Evolutionary conservation across 2,329 filamentous ascomycete genomes (phyloP), one percentile per base, ranked within the genome.

Genomic region (Diplocarpon rosae): DNA sequence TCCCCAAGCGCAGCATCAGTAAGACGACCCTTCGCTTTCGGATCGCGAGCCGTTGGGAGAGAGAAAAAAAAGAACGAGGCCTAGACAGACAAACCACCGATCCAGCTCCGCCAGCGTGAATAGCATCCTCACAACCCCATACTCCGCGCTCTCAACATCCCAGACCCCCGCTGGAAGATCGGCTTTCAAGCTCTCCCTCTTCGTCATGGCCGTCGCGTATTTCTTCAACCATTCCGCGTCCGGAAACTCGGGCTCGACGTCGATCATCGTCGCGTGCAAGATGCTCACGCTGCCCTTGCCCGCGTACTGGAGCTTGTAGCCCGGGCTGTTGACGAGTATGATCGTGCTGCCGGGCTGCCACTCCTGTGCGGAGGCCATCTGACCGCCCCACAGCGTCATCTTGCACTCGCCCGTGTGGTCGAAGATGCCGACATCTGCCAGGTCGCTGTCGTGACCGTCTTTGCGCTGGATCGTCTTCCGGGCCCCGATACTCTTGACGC

Each of bases 401-500:
- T 65, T 62, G 4, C 69, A 69, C 47, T 69, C 68, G 1, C 67
- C 67, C 0, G 75, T 78, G 52, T 79, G 69, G 56, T 81, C 77
- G 52, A 76, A 76, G 9, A 80, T 60, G 4, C 65, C 62, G 3
- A 80, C 59, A 37, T 72, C 71, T 20, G 71, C 55, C 11, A 74
- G 62, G 27, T 72, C 65, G 1, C 65, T 62, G n/a, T 62, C 58
- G 3, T 55, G 63, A 33, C 66, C 50, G 35, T 45, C 39, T 35
- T 71, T 73, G 46, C 66, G 70, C 2, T 66, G 65, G 27, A 77
- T 65, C 62, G 53, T 69, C 59, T 71, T 75, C 40, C 65, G 67
- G 5, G 66, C 65, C 0, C 75, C 73, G 42, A 80, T 65, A 45
- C 70, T 75, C 57, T 74, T 75, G 3, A 80, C 71, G 40, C 75